Base-by-base conservation (phyloP, 2,329 filamentous ascomycete genomes). In the Raffaelea arxii region DNA sequence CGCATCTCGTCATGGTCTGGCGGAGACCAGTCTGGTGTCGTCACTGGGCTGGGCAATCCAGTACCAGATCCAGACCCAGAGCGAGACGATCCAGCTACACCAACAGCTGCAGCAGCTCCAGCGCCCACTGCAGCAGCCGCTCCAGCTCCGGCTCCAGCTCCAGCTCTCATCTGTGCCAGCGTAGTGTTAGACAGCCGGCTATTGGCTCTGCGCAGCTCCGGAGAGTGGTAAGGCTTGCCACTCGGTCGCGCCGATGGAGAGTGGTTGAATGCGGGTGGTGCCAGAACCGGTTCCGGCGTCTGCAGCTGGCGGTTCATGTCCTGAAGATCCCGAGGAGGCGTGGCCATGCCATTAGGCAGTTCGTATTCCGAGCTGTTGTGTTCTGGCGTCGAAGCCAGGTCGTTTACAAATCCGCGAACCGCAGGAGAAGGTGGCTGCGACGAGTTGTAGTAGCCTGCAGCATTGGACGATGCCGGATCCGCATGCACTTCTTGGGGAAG, bases 111-210 rank as follows among this genome's bases (percentile, higher is more conserved):
- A n/a, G n/a, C n/a, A n/a, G n/a, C n/a, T n/a, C n/a, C n/a, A n/a
- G n/a, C n/a, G n/a, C n/a, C n/a, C n/a, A n/a, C n/a, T n/a, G n/a
- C n/a, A n/a, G n/a, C n/a, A n/a, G n/a, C n/a, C n/a, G n/a, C n/a
- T n/a, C n/a, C n/a, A n/a, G n/a, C n/a, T n/a, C n/a, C n/a, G n/a
- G n/a, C n/a, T n/a, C n/a, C n/a, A n/a, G n/a, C n/a, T n/a, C n/a
- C n/a, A n/a, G n/a, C n/a, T n/a, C n/a, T n/a, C n/a, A 97, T 72
- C 59, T 96, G 88, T 39, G 82, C 75, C 40, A 96, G 71, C 1
- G 91, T 97, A 1, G 80, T 81, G 54, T 74, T 77, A 23, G 92
- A 95, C 61, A 97, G 81, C 21, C 88, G 82, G 55, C 84, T 89
- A 55, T 88, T 92, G 44, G 86, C 87, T 53, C 81, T 81, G 51